Evolutionary conservation across 768 basidiomycete species (phyloP).

Genomic region (Rhizopogon salebrosus): DNA sequence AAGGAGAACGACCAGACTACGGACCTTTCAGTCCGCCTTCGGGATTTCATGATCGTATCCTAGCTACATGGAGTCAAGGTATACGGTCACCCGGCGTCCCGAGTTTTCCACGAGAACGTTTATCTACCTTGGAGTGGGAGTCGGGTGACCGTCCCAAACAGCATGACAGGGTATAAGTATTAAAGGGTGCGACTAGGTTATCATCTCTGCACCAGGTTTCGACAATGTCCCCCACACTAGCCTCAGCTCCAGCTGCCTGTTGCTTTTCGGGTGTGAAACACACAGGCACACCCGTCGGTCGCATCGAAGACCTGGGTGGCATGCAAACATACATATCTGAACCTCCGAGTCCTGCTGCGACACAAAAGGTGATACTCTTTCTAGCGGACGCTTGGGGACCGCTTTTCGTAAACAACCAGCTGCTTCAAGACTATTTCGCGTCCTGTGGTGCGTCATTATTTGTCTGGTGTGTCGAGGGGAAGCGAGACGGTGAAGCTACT

Average conservation of each 20-base stretch:
- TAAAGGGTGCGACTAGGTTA: not conserved
- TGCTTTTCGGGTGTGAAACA: constrained; percentile 46
- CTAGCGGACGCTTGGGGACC: constrained; percentile 53
- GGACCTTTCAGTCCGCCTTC: too few relatives aligned
- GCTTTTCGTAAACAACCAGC: constrained; percentile 47
- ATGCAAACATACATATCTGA: constrained; percentile 49
- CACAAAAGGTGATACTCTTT: constrained; percentile 46
- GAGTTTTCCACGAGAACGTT: not conserved
- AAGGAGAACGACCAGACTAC: too few relatives aligned
- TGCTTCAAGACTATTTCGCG: constrained; percentile 60
- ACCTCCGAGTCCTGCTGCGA: constrained; percentile 24
- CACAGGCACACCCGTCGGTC: constrained; percentile 39
- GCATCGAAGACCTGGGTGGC: constrained; percentile 35
- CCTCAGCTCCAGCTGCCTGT: constrained; percentile 38
- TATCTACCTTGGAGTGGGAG: not conserved
- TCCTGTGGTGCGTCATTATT: constrained; percentile 39
- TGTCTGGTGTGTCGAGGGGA: not conserved
- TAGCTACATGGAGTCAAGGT: too few relatives aligned
- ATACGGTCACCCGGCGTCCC: too few relatives aligned
- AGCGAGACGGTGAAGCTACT: not conserved
- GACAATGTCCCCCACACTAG: constrained; percentile 20
- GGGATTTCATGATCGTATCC: too few relatives aligned
- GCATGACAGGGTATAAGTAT: too few relatives aligned
- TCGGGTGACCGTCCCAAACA: not conserved
- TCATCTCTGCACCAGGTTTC: not conserved